A percentile compares a stretch with the other conserved stretches of the same genome.
Evolutionary conservation across 202 grass and related monocot genomes (phyloP).

Genomic region (Schoenoplectus triqueter): DNA sequence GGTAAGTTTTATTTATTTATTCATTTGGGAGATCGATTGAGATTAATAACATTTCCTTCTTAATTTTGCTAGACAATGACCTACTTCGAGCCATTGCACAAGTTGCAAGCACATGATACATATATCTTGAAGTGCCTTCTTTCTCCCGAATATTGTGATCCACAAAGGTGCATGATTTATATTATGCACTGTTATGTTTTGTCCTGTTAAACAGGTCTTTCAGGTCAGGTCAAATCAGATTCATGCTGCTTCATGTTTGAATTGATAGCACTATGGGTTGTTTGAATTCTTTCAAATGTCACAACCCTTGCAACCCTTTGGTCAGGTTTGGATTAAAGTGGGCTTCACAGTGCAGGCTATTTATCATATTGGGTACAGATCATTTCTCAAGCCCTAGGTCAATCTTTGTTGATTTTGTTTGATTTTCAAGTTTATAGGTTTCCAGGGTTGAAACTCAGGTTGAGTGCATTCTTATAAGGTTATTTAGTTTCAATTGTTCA

Average conservation of each 20-base stretch:
- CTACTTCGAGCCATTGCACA: conserved; percentile 89
- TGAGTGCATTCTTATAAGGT: neutral
- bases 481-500: neutral
- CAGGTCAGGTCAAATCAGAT: neutral
- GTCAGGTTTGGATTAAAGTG: neutral
- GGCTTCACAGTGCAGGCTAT: neutral
- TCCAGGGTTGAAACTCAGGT: neutral
- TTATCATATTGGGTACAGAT: neutral
- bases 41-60: conserved; percentile 31
- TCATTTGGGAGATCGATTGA: conserved; percentile 13
- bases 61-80: conserved; percentile 71
- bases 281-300: neutral
- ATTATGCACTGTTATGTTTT: conserved; percentile 3
- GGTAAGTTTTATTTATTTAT: conserved; percentile 43
- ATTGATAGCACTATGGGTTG: neutral
- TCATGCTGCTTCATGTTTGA: neutral
- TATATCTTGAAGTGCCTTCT: conserved; percentile 92
- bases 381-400: conserved; percentile 18
- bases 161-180: conserved; percentile 55
- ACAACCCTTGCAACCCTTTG: neutral
- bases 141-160: conserved; percentile 93
- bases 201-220: neutral
- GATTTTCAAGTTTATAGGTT: conserved; percentile 1
- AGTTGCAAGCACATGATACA: conserved; percentile 88
- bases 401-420: neutral